phyloP scores from a whole-genome alignment of 345 rosid genomes.

The Cardamine occulta region DNA sequence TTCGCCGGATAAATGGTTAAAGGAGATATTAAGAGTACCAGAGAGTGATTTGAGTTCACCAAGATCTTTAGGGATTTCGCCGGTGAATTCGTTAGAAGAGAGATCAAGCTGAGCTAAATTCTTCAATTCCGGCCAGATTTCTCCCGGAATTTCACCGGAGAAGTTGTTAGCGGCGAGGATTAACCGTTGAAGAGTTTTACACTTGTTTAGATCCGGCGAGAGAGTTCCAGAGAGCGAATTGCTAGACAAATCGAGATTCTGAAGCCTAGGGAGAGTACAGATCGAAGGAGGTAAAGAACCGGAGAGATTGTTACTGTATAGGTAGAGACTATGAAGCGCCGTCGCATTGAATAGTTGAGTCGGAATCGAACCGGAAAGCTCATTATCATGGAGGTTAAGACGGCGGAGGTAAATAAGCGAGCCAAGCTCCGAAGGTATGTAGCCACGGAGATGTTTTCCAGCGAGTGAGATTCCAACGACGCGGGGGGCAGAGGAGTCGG shows the following conservation, averaged over 20 bases:
- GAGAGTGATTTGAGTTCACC: slow-evolving; percentile 80
- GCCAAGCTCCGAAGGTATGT: slow-evolving; percentile 95
- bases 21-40: slow-evolving; percentile 79
- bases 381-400: slow-evolving; percentile 78
- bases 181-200: slow-evolving; percentile 82
- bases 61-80: slow-evolving; percentile 67
- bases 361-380: slow-evolving; percentile 77
- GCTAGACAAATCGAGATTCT: slow-evolving; percentile 82
- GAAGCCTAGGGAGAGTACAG: slow-evolving; percentile 75
- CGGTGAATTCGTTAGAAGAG: slow-evolving; percentile 68
- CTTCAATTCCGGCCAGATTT: slow-evolving; percentile 76
- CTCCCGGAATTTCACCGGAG: slow-evolving; percentile 70
- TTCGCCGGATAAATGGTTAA: slow-evolving; percentile 71
- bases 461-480: slow-evolving; percentile 80
- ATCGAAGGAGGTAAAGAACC: slow-evolving; percentile 76
- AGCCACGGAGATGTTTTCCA: slow-evolving; percentile 75
- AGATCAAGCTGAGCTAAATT: slow-evolving; percentile 83
- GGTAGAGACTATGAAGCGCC: slow-evolving; percentile 80
- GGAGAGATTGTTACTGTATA: slow-evolving; percentile 82
- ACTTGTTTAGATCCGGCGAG: slow-evolving; percentile 57
- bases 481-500: slow-evolving; percentile 61
- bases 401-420: slow-evolving; percentile 75
- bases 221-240: slow-evolving; percentile 80
- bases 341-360: slow-evolving; percentile 83
- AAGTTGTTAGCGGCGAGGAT: slow-evolving; percentile 69